Conservation (phyloP, 805 yeast species). For the Teunomyces barrocoloradensis region DNA sequence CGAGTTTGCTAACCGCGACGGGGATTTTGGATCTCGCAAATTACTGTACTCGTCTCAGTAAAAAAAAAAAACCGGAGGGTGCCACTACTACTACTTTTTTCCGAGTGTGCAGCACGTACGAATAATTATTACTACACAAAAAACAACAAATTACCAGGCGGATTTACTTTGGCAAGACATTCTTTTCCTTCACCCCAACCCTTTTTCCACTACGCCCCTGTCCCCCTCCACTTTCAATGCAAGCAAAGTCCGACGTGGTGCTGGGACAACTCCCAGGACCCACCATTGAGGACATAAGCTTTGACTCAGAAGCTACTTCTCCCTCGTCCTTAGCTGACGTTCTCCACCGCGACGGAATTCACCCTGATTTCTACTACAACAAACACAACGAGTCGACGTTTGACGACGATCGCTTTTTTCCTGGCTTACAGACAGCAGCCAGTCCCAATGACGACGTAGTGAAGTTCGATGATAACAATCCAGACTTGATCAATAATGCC, state of each 20-base stretch:
- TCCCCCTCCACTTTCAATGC: not conserved
- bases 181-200: not conserved
- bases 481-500: constrained; percentile 34
- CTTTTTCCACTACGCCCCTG: not conserved
- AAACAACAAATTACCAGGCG: not conserved
- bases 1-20: not conserved
- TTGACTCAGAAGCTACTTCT: not conserved
- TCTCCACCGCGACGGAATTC: constrained; percentile 6
- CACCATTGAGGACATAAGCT: constrained; percentile 1
- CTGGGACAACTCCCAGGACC: not conserved
- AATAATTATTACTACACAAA: not conserved
- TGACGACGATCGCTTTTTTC: constrained; percentile 36
- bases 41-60: not conserved
- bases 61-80: not conserved
- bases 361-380: constrained; percentile 28
- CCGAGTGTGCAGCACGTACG: not conserved
- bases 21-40: not conserved
- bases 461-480: constrained; percentile 32
- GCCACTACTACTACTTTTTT: not conserved
- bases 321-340: not conserved
- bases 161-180: not conserved
- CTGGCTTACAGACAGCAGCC: constrained; percentile 22
- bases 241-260: constrained; percentile 1
- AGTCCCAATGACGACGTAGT: constrained; percentile 21
- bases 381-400: constrained; percentile 36